Evolutionary conservation across 2,329 filamentous ascomycete genomes (phyloP).

Genomic region (Trichoderma citrinoviride): DNA sequence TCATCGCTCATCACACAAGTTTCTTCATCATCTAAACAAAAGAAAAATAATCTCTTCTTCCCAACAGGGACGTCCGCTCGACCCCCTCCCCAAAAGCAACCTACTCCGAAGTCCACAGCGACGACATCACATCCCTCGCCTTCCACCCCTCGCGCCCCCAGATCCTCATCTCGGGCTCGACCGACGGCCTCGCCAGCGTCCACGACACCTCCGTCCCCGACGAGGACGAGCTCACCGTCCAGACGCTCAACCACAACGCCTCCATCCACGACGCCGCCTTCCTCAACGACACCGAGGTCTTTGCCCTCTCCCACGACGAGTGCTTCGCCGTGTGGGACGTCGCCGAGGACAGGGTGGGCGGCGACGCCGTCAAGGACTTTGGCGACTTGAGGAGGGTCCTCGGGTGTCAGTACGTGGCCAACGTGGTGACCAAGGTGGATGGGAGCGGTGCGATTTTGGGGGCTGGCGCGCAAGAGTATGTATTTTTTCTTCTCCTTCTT

Average conservation of each 20-base stretch:
- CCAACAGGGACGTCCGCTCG: slow-evolving; percentile 57
- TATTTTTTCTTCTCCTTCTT: slow-evolving; percentile 35
- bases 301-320: slow-evolving; percentile 75
- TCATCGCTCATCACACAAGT: not conserved
- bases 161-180: slow-evolving; percentile 71
- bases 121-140: slow-evolving; percentile 59
- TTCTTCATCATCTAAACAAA: not conserved
- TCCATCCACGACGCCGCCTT: slow-evolving; percentile 75
- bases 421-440: slow-evolving; percentile 60
- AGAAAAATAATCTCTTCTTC: too few relatives aligned
- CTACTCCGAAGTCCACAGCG: slow-evolving; percentile 65
- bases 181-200: slow-evolving; percentile 75
- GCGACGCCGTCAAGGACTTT: slow-evolving; percentile 55
- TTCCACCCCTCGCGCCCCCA: slow-evolving; percentile 60
- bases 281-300: slow-evolving; percentile 61
- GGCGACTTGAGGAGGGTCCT: slow-evolving; percentile 67
- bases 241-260: slow-evolving; percentile 74
- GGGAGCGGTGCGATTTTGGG: slow-evolving; percentile 60
- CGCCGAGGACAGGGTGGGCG: slow-evolving; percentile 60
- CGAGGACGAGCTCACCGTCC: slow-evolving; percentile 74
- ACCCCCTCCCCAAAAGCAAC: slow-evolving; percentile 47
- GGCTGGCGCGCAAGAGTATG: slow-evolving; percentile 65
- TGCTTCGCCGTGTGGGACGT: slow-evolving; percentile 70
- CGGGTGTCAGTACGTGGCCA: slow-evolving; percentile 70
- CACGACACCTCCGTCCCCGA: slow-evolving; percentile 68